phyloP scores from a whole-genome alignment of 2,329 filamentous ascomycete species.

The Aspergillus unguis region DNA sequence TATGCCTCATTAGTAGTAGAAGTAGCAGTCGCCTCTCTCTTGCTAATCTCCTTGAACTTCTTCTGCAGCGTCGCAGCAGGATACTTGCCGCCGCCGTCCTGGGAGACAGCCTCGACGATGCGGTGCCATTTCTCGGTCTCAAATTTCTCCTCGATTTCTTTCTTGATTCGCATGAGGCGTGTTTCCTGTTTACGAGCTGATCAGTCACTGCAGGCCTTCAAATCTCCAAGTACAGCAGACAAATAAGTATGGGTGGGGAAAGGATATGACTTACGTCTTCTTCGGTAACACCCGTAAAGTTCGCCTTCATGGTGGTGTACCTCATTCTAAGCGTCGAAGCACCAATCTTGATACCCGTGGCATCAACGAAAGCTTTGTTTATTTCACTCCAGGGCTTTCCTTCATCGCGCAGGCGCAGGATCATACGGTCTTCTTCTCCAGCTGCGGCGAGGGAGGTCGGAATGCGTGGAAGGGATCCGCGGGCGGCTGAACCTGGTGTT shows the following conservation, averaged over 20 bases:
- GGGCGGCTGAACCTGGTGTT: neutral
- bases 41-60: constrained; percentile 41
- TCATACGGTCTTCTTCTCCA: constrained; percentile 22
- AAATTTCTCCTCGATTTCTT: constrained; percentile 39
- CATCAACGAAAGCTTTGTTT: constrained; percentile 18
- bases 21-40: constrained; percentile 13
- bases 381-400: constrained; percentile 28
- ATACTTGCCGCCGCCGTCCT: constrained; percentile 32
- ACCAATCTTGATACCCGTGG: constrained; percentile 33
- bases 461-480: constrained; percentile 17
- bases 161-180: constrained; percentile 35
- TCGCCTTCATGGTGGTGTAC: constrained; percentile 38
- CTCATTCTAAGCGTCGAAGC: constrained; percentile 38
- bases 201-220: neutral
- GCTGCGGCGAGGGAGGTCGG: constrained; percentile 23
- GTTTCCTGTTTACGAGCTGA: constrained; percentile 21
- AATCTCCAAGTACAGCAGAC: neutral
- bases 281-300: constrained; percentile 35
- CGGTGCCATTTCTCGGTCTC: constrained; percentile 39
- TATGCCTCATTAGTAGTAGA: neutral
- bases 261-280: constrained; percentile 32
- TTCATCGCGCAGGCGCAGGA: constrained; percentile 29
- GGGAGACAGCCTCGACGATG: constrained; percentile 33
- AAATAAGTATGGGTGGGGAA: neutral
- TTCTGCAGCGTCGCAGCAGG: constrained; percentile 34